Base-by-base conservation (phyloP, 2,329 filamentous ascomycete species). In the Stachybotrys chlorohalonatus region DNA sequence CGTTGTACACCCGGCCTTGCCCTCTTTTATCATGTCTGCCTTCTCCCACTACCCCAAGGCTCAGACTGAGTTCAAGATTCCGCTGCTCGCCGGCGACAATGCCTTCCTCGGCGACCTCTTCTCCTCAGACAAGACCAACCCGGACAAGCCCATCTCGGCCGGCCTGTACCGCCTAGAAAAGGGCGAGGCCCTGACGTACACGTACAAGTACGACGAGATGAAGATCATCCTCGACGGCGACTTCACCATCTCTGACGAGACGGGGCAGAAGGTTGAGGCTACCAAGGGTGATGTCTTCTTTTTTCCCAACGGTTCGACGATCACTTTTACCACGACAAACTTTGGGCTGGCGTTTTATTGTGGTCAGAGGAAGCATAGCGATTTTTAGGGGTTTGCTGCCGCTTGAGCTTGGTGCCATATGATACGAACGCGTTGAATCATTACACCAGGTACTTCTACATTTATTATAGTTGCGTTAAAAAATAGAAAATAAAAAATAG, bases 121-220 rank as follows among this genome's bases (percentile, higher is more conserved):
- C 60, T 78, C 78, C 4, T 83, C 78, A 54, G 76, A 82, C 54
- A 74, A 79, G 51, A 72, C 75, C 55, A 76, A 81, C 66, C 68
- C 79, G 13, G 76, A 80, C 11, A 81, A 79, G 62, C 84, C 85
- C 56, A 79, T 87, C 56, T 81, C 80, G 0, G 74, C 75, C 7
- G 85, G 85, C 24, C 80, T 89, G 65, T 88, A 86, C 73, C 78
- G 84, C 11, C 74, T 88, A 11, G 83, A 86, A 62, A 84, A 85
- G 60, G 84, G 85, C 61, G 82, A 82, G 4, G 81, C 83, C 1
- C 76, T 89, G 16, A 81, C 83, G 8, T 88, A 88, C 72, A 81
- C 78, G 36, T 88, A 88, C 70, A 82, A 75, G 47, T 88, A 87
- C 69, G 80, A 88, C 63, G 85, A 88, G 73, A 86, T 86, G 81